These are phyloP conservation scores for Exophiala viscosa DNA, from an alignment of 2,329 filamentous ascomycete genomes.

Conservation along the genomic window DNA sequence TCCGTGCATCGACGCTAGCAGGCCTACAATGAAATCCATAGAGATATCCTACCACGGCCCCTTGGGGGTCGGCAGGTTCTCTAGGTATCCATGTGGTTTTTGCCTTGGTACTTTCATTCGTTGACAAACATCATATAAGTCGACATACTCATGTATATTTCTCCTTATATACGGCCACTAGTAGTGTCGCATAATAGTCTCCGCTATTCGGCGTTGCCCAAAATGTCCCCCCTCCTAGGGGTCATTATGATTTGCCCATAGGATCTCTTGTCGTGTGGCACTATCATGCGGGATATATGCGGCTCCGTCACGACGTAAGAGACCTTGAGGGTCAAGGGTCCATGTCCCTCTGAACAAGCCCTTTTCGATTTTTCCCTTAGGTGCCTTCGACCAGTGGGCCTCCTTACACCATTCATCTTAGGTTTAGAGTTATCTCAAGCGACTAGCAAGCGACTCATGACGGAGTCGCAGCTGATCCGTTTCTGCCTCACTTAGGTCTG, in stretches of 20 bases:
- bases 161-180: constrained; percentile 1
- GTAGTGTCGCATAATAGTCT: constrained; percentile 2
- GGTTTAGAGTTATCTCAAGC: neutral
- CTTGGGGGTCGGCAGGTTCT: neutral
- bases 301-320: neutral
- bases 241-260: constrained; percentile 8
- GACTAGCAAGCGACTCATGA: too few species aligned
- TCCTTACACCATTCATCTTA: neutral
- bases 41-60: constrained; percentile 3
- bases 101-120: constrained; percentile 1
- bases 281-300: constrained; percentile 5
- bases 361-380: neutral
- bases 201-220: neutral
- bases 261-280: constrained; percentile 1
- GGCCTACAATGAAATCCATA: constrained; percentile 11
- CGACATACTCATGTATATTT: constrained; percentile 6
- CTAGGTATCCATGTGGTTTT: constrained; percentile 2
- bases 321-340: constrained; percentile 1
- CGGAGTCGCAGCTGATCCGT: too few species aligned
- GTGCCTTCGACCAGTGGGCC: too few species aligned
- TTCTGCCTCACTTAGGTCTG: neutral
- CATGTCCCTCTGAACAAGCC: neutral
- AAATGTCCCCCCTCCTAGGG: constrained; percentile 8
- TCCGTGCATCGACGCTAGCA: neutral
- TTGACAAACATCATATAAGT: constrained; percentile 8